A percentile compares a stretch with the other conserved stretches of the same genome.
Evolutionary conservation across 164 flowering plant genomes (phyloP).

Genomic region (grape (Vitis vinifera)): DNA sequence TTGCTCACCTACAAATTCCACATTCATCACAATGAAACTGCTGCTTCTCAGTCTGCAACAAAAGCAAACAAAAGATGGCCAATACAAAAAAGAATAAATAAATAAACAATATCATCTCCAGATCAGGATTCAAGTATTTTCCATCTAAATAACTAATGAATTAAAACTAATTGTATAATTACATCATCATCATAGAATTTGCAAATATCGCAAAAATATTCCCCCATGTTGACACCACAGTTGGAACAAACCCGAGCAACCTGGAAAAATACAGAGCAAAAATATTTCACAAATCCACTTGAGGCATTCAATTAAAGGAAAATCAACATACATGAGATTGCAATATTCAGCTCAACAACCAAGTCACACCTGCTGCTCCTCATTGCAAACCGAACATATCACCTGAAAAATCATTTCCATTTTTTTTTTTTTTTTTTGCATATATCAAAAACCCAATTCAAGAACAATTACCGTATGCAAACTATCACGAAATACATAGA

Average conservation of each 20-base stretch:
- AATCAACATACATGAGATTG: not conserved
- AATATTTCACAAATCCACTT: not conserved
- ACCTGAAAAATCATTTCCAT: slow-evolving; percentile 42
- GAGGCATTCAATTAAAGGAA: not conserved
- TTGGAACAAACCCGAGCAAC: slow-evolving; percentile 51
- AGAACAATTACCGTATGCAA: too few relatives aligned
- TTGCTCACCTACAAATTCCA: slow-evolving; percentile 49
- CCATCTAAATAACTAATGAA: not conserved
- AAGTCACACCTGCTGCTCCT: slow-evolving; percentile 68
- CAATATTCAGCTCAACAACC: not conserved
- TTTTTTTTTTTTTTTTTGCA: too few relatives aligned
- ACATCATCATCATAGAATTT: slow-evolving; percentile 73
- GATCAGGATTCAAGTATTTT: too few relatives aligned
- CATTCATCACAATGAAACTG: slow-evolving; percentile 54
- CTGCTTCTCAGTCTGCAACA: slow-evolving; percentile 25
- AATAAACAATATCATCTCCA: not conserved
- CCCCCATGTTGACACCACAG: slow-evolving; percentile 68
- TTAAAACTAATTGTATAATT: slow-evolving; percentile 4
- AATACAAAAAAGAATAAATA: not conserved
- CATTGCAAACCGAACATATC: slow-evolving; percentile 65
- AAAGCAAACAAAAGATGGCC: not conserved
- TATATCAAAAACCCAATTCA: too few relatives aligned
- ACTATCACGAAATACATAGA: not conserved
- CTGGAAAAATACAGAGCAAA: slow-evolving; percentile 19
- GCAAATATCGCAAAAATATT: slow-evolving; percentile 62